These are phyloP conservation scores for Solanum chiquidenum DNA, from an alignment of 257 asterid species.

Conservation along the genomic window DNA sequence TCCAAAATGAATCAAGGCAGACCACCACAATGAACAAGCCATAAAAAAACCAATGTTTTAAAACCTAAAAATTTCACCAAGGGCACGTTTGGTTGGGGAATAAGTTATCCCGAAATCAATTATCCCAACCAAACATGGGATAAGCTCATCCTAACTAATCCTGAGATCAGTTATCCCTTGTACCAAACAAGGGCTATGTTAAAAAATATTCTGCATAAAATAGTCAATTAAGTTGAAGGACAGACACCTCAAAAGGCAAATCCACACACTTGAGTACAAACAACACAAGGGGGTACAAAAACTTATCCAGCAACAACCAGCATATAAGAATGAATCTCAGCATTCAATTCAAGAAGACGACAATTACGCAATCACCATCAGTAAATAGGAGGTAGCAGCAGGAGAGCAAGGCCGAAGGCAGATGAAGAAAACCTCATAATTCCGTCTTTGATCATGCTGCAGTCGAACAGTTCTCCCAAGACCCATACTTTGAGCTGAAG, in stretches of 20 bases:
- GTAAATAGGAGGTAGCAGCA: neutral
- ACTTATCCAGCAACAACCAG: neutral
- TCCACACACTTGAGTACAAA: neutral
- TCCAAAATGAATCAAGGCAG: neutral
- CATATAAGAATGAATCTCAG: neutral
- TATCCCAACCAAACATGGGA: neutral
- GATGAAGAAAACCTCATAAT: neutral
- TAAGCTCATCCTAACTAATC: neutral
- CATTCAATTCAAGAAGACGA: neutral
- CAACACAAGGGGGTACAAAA: neutral
- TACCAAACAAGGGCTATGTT: neutral
- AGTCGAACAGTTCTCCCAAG: constrained; percentile 57
- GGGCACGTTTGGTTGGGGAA: neutral
- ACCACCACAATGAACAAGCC: neutral
- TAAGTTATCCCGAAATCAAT: neutral
- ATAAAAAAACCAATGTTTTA: neutral
- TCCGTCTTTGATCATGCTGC: constrained; percentile 19
- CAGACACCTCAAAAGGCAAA: neutral
- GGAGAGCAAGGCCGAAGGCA: neutral
- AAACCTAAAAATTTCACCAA: neutral
- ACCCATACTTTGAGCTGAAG: constrained; percentile 69
- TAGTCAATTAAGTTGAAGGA: neutral
- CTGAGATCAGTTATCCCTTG: neutral
- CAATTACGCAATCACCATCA: neutral
- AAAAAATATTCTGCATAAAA: neutral